phyloP scores from a whole-genome alignment of 202 grass and related monocot genomes.

The Carex sylvatica region DNA sequence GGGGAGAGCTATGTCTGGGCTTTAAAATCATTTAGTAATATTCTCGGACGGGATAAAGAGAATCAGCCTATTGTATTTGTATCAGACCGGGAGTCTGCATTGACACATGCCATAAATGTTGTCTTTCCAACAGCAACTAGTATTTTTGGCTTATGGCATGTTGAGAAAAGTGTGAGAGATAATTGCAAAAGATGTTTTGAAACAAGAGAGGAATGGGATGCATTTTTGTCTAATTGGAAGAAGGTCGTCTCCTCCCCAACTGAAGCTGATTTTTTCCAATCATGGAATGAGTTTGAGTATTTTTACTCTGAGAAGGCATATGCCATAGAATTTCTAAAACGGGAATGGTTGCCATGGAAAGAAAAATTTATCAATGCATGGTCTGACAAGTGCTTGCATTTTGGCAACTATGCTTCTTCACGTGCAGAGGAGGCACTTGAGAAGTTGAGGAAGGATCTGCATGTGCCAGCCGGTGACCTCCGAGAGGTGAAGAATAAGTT shows the following conservation, averaged over 20 bases:
- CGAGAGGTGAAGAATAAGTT: conserved; percentile 26
- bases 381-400: conserved; percentile 19
- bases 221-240: conserved; percentile 24
- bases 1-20: conserved; percentile 22
- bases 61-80: conserved; percentile 12
- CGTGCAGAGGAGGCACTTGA: conserved; percentile 17
- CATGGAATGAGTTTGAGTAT: conserved; percentile 14
- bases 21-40: conserved; percentile 20
- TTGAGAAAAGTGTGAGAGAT: conserved; percentile 23
- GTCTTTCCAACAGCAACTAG: conserved; percentile 19
- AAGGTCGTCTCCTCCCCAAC: conserved; percentile 13
- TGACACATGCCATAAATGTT: conserved; percentile 17
- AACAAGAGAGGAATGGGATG: conserved; percentile 30
- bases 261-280: conserved; percentile 22
- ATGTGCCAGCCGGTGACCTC: conserved; percentile 6
- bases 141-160: conserved; percentile 26
- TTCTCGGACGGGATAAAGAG: conserved; percentile 6
- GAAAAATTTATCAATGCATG: conserved; percentile 25
- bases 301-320: not conserved
- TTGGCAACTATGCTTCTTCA: conserved; percentile 11
- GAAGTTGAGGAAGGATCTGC: conserved; percentile 17
- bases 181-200: conserved; percentile 24
- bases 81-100: conserved; percentile 3
- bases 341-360: conserved; percentile 20
- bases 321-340: conserved; percentile 11